These are phyloP conservation scores for Aspergillus avenaceus DNA, from an alignment of 495 filamentous ascomycete genomes.

Conservation along the genomic window DNA sequence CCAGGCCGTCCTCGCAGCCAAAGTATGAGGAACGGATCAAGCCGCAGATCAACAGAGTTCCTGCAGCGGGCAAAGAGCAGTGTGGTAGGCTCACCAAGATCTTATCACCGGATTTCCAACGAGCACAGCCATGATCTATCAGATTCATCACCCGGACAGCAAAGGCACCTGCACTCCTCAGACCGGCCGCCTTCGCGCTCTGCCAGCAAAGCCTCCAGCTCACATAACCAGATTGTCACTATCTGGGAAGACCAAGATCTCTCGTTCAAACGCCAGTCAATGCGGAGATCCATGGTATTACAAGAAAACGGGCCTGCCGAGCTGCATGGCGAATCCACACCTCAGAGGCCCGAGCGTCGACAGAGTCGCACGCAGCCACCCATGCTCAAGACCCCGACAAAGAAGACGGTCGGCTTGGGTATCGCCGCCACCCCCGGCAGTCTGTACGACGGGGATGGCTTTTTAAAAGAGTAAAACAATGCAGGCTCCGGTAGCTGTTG, in stretches of 20 bases:
- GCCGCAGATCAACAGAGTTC: conserved; percentile 20
- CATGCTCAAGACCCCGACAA: conserved; percentile 29
- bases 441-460: conserved; percentile 48
- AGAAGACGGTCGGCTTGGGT: conserved; percentile 31
- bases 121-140: background rate
- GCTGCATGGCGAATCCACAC: conserved; percentile 13
- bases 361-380: conserved; percentile 12
- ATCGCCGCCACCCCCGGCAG: conserved; percentile 38
- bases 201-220: background rate
- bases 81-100: background rate
- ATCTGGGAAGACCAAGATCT: conserved; percentile 42
- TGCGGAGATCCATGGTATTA: conserved; percentile 6
- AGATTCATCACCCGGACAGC: background rate
- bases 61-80: conserved; percentile 15
- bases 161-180: background rate
- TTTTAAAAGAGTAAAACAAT: conserved; percentile 36
- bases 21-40: conserved; percentile 16
- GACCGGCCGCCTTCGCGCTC: background rate
- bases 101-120: background rate
- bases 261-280: background rate
- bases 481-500: background rate
- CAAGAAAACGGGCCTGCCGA: conserved; percentile 11
- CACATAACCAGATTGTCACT: conserved; percentile 23
- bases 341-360: background rate
- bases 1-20: conserved; percentile 21